Percentiles rank a stretch among this genome's conserved stretches.
Conservation (phyloP, 805 yeast genomes). For the Zygosaccharomyces siamensis region DNA sequence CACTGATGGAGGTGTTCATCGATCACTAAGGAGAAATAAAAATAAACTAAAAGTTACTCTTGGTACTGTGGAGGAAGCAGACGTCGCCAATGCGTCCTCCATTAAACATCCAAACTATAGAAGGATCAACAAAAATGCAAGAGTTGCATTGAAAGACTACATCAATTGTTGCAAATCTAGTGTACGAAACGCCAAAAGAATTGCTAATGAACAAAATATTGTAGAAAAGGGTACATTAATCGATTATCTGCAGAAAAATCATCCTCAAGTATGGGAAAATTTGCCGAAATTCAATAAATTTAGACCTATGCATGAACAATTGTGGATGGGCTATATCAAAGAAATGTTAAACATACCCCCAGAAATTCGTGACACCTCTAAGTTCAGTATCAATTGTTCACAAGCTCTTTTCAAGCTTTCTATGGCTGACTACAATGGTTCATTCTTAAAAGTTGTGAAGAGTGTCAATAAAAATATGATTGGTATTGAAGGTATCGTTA, state of each 20-base stretch:
- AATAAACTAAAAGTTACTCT: constrained; percentile 14
- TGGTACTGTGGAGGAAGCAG: constrained; percentile 5
- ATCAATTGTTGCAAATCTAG: constrained; percentile 22
- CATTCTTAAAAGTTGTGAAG: constrained; percentile 53
- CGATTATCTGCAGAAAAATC: constrained; percentile 21
- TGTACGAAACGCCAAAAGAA: constrained; percentile 27
- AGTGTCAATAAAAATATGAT: constrained; percentile 52
- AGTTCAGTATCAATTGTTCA: constrained; percentile 24
- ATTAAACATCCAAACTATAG: constrained; percentile 24
- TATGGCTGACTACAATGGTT: constrained; percentile 78
- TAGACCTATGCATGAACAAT: constrained; percentile 44
- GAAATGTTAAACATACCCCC: constrained; percentile 45
- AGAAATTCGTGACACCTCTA: constrained; percentile 12
- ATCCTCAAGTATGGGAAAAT: constrained; percentile 18
- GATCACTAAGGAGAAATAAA: constrained; percentile 21
- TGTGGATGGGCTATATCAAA: constrained; percentile 70
- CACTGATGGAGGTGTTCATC: constrained; percentile 33
- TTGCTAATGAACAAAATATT: constrained; percentile 20
- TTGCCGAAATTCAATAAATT: constrained; percentile 48
- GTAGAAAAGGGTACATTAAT: constrained; percentile 19
- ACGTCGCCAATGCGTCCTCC: not conserved
- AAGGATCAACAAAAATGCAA: constrained; percentile 31
- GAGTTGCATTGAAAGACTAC: constrained; percentile 28
- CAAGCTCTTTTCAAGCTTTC: constrained; percentile 53
- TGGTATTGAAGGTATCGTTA: constrained; percentile 68